phyloP scores from a whole-genome alignment of 2,329 filamentous ascomycete genomes.

The Fusarium pininemorale region DNA sequence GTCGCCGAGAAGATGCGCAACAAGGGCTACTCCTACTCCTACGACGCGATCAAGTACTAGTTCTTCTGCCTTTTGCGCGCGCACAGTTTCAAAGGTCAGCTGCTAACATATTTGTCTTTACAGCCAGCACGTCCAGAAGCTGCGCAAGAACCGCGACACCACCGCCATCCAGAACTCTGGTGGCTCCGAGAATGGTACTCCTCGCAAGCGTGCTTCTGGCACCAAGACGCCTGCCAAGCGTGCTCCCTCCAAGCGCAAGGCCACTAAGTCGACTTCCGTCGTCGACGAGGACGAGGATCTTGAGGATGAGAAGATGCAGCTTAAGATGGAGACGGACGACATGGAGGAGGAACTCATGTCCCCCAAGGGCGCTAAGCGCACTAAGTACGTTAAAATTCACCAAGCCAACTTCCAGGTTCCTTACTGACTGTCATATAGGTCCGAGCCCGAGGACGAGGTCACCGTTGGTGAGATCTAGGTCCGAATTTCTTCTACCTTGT shows the following conservation, averaged over 20 bases:
- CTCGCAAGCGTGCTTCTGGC: conserved; percentile 32
- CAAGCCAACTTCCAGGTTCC: no score
- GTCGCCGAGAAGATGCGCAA: conserved; percentile 46
- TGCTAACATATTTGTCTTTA: conserved; percentile 22
- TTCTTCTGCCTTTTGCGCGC: not conserved
- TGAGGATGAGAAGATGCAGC: conserved; percentile 37
- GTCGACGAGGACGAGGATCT: conserved; percentile 39
- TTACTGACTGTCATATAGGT: conserved; percentile 22
- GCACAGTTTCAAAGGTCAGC: not conserved
- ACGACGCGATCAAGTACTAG: conserved; percentile 53
- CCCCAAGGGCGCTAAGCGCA: conserved; percentile 39
- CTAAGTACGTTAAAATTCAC: conserved; percentile 27
- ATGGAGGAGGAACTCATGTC: conserved; percentile 2
- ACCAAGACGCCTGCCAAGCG: conserved; percentile 44
- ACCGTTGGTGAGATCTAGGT: conserved; percentile 11
- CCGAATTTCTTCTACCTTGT: not conserved
- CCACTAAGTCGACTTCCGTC: conserved; percentile 14
- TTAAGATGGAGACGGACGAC: conserved; percentile 41
- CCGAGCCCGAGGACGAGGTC: conserved; percentile 21
- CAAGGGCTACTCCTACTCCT: conserved; percentile 52
- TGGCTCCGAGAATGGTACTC: conserved; percentile 28
- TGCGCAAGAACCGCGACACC: conserved; percentile 50
- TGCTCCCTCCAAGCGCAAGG: conserved; percentile 39
- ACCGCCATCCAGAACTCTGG: conserved; percentile 32
- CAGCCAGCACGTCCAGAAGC: conserved; percentile 59